Evolutionary conservation across 148 eudicot genomes (phyloP), one percentile per base, ranked within the genome.

Genomic region (Amaranthus palmeri): DNA sequence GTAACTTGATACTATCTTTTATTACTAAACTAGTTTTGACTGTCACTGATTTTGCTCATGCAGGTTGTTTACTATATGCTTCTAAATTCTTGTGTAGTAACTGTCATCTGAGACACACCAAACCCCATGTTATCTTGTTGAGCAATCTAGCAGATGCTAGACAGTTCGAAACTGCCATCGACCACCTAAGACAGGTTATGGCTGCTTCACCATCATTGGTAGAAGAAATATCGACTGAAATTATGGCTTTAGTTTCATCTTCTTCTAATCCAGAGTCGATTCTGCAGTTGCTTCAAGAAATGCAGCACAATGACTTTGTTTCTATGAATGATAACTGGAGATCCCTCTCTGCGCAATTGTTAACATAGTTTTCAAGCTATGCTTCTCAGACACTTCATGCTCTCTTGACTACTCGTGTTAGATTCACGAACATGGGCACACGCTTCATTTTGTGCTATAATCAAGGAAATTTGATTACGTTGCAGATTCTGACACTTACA

Each of bases 11-110:
- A 18, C 5, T 36, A 45, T 45, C 9, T 42, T 43, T 61, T 43
- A 62, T 11, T 45, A 62, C 52, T 60, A 44, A 14, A 58, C 41
- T n/a, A 61, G 48, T 40, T 41, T 41, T 55, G 36, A 25, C 36
- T 25, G 50, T 74, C 56, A 42, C 67, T 45, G 47, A 48, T 56
- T 47, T 76, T 36, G 55, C 71, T 63, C n/a, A 71, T 76, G 80
- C 90, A 92, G 97, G 97, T 76, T 80, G 71, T 75, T 81, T 81
- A 60, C 50, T 14, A 45, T 77, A 80, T 48, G 89, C 92, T 72
- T 84, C 86, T 8, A 64, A 80, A 64, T 73, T 92, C 47, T 76
- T 88, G 7, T 78, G 85, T 77, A 79, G 81, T 69, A 61, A 74
- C 40, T 70, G 69, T 71, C 81, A 74, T 17, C 71, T 71, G 9